A percentile compares a stretch with the other conserved stretches of the same genome.
These are phyloP conservation scores for Dendrocalamus latiflorus DNA, from an alignment of 202 grass and related monocot genomes.

Conservation along the genomic window DNA sequence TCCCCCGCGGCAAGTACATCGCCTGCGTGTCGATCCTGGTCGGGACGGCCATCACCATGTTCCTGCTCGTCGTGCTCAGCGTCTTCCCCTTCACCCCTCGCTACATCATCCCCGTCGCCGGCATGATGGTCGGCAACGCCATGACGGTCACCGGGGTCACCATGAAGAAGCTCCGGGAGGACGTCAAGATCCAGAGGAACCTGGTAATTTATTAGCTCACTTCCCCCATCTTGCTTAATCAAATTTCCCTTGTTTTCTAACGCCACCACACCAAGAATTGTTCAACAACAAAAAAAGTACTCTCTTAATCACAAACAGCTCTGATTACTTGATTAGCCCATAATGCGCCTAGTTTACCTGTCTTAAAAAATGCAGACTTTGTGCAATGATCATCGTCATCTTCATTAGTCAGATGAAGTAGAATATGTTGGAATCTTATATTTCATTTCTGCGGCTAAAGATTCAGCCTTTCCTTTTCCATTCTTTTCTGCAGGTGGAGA, in stretches of 20 bases:
- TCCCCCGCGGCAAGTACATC: conserved; percentile 50
- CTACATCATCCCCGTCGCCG: conserved; percentile 68
- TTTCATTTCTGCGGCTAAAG: neutral
- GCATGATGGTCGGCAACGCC: conserved; percentile 76
- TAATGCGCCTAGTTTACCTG: neutral
- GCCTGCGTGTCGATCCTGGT: conserved; percentile 50
- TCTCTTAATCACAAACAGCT: neutral
- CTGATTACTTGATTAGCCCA: neutral
- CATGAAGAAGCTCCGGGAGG: conserved; percentile 83
- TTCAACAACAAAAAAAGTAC: too few species aligned
- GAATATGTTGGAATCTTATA: neutral
- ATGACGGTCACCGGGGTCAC: conserved; percentile 80
- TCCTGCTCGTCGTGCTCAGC: conserved; percentile 46
- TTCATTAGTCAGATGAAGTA: too few species aligned
- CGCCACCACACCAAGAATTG: too few species aligned
- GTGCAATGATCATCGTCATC: neutral
- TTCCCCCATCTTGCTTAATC: neutral
- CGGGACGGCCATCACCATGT: conserved; percentile 62
- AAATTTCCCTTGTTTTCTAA: too few species aligned
- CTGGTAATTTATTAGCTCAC: conserved; percentile 12
- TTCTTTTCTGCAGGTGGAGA: conserved; percentile 46
- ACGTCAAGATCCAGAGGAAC: conserved; percentile 58
- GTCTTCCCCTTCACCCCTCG: conserved; percentile 64
- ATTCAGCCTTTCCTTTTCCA: neutral
- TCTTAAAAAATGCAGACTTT: neutral